Evolutionary conservation across 2,329 filamentous ascomycete species (phyloP), one percentile per base, ranked within the genome.

Genomic region (Aspergillus awamori): DNA sequence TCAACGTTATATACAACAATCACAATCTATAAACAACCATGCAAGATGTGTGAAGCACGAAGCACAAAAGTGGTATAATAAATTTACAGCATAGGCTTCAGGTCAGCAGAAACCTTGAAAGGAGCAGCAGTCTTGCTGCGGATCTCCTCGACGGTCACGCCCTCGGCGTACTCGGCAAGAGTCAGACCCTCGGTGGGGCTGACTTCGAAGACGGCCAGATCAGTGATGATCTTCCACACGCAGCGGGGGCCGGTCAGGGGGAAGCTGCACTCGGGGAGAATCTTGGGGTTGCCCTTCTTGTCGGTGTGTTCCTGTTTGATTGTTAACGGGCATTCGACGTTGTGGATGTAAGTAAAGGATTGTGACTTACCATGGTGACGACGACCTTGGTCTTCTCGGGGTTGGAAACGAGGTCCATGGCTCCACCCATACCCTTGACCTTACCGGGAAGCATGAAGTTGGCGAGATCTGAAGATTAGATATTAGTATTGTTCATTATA

Each of bases 391-490:
- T 91, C 72, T 83, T 84, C 69, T 88, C 85, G 1, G 88, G 88
- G 77, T 90, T 90, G 62, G 86, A 87, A 13, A 91, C 87, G n/a
- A 91, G 78, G 72, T 91, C 88, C 88, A 91, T 91, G 51, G 88
- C 88, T 54, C 88, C 88, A 62, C 92, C 92, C 85, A 96, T 93
- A 53, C 92, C 92, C 84, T 95, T 95, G 56, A 76, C 86, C 79
- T 94, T 95, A 56, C 92, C 92, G 0, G 92, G 92, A 66, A 96
- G 89, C 89, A 95, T 95, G 82, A 92, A 96, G 80, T 95, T 95
- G 59, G 92, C 92, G 57, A 96, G 79, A 73, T 96, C 92, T 59
- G 33, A 2, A 15, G 11, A 6, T 13, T n/a, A 30, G 11, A 10
- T 15, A 30, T 69, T 43, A 66, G 61, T 65, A 20, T 47, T 38